Conservation (phyloP, 78 protist species). For the Dictyostelium brefeldianum region DNA sequence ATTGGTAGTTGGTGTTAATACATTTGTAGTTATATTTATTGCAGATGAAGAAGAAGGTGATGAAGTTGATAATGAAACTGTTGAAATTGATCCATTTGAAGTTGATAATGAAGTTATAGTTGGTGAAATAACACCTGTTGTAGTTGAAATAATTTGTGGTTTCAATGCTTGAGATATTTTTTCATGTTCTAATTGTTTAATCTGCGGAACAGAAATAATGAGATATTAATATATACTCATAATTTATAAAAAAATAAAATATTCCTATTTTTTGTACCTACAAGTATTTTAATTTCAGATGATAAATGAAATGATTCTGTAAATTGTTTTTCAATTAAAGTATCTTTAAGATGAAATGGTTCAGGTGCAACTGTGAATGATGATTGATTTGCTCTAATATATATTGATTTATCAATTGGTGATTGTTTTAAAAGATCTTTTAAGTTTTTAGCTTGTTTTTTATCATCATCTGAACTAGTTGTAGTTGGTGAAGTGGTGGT, state of each 20-base stretch:
- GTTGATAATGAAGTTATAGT: not conserved
- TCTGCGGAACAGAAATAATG: not conserved
- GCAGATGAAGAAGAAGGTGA: not conserved
- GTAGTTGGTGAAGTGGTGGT: not conserved
- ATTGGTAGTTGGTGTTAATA: not conserved
- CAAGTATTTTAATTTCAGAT: not conserved
- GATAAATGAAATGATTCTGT: conserved; percentile 30
- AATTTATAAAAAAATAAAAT: not conserved
- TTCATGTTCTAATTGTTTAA: conserved; percentile 58
- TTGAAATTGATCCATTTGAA: not conserved
- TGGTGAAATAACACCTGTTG: not conserved
- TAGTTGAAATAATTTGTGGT: not conserved
- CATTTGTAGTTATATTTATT: not conserved
- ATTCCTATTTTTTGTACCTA: conserved; percentile 3
- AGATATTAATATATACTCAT: not conserved
- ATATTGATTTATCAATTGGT: conserved; percentile 23
- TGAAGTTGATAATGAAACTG: not conserved
- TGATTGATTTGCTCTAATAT: conserved; percentile 41
- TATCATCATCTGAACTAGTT: not conserved
- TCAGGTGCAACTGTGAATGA: conserved; percentile 42
- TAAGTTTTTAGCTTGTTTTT: not conserved
- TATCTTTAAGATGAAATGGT: conserved; percentile 36
- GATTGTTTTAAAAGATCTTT: conserved; percentile 26
- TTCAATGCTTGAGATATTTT: conserved; percentile 48
- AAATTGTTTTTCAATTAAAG: conserved; percentile 47